Evolutionary conservation across 257 asterid genomes (phyloP).

Genomic region (Solanum neorickii): DNA sequence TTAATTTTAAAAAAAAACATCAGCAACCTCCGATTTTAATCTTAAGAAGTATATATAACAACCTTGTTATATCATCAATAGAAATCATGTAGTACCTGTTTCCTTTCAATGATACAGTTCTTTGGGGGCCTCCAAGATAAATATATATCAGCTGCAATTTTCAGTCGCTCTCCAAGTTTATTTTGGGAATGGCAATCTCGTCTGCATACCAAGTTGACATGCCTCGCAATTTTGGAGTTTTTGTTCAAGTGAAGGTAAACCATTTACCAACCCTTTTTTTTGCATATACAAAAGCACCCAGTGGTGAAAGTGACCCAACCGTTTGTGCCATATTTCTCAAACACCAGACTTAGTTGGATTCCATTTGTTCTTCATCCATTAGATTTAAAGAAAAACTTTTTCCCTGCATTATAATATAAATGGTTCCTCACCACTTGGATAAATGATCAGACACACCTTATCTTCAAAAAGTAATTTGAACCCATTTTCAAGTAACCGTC

Average conservation of each 20-base stretch:
- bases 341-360: too few relatives aligned
- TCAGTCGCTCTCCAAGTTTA: not conserved
- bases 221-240: not conserved
- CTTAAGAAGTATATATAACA: not conserved
- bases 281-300: too few relatives aligned
- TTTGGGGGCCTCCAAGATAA: not conserved
- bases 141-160: not conserved
- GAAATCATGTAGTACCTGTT: not conserved
- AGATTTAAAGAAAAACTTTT: too few relatives aligned
- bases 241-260: not conserved
- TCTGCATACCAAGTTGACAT: not conserved
- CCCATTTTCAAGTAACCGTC: too few relatives aligned
- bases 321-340: too few relatives aligned
- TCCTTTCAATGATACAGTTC: not conserved
- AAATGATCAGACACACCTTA: too few relatives aligned
- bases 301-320: too few relatives aligned
- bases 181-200: not conserved
- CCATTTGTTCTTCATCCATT: too few relatives aligned
- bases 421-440: too few relatives aligned
- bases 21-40: not conserved
- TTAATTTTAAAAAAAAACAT: not conserved
- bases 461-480: too few relatives aligned
- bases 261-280: too few relatives aligned
- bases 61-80: not conserved
- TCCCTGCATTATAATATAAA: too few relatives aligned